Evolutionary conservation across 176 grass and related monocot species (phyloP).

Genomic region (Hordeum vulgare): DNA sequence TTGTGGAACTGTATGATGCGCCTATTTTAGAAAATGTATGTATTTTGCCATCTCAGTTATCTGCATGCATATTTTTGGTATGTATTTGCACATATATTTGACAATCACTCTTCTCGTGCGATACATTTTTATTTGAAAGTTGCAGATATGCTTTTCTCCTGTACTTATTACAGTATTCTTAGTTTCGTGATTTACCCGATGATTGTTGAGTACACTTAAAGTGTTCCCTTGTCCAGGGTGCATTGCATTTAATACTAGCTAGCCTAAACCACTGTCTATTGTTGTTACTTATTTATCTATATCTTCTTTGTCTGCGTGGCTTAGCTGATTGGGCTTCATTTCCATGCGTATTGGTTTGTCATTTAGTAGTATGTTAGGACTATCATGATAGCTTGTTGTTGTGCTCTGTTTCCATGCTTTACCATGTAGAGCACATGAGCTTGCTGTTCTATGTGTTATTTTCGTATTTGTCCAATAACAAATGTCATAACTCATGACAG

Average conservation of each 20-base stretch:
- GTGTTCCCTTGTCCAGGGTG: not conserved
- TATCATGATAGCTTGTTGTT: not conserved
- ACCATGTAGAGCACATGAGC: not conserved
- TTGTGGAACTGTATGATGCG: constrained; percentile 80
- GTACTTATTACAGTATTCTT: not conserved
- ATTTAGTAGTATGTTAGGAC: not conserved
- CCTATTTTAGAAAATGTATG: constrained; percentile 93
- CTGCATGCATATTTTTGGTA: not conserved
- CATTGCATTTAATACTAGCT: not conserved
- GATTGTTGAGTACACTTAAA: not conserved
- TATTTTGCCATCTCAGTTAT: constrained; percentile 24
- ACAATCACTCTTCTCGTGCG: not conserved
- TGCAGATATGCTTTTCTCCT: not conserved
- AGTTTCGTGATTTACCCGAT: not conserved
- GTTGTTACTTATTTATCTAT: not conserved
- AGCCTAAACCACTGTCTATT: not conserved
- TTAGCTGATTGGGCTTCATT: not conserved
- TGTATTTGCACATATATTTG: not conserved
- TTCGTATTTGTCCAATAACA: not conserved
- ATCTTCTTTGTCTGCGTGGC: not conserved
- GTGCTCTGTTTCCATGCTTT: not conserved
- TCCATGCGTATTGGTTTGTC: not conserved
- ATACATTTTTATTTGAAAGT: not conserved
- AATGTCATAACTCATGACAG: not conserved
- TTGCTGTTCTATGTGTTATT: not conserved